Evolutionary conservation across 1,284 basidiomycete genomes (phyloP).

Genomic region (Flammula alnicola): DNA sequence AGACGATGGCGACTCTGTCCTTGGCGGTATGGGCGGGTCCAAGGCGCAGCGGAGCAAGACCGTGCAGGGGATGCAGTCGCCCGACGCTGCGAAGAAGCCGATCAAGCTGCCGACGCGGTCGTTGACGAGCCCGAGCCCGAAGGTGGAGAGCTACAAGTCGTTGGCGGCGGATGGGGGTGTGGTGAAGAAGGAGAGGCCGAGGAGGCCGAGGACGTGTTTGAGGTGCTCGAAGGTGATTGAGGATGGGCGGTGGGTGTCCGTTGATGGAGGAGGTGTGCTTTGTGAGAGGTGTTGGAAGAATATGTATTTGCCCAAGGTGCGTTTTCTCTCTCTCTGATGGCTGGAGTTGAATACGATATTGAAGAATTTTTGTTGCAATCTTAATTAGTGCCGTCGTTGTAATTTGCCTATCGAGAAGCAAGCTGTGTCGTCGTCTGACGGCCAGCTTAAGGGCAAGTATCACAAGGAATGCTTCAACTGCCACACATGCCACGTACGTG

Average conservation of each 20-base stretch:
- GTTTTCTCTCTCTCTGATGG: constrained; percentile 24
- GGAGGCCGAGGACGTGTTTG: constrained; percentile 57
- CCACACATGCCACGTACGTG: constrained; percentile 71
- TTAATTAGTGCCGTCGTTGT: constrained; percentile 78
- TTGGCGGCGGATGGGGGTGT: constrained; percentile 34
- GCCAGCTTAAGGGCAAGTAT: constrained; percentile 92
- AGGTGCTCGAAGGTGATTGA: constrained; percentile 73
- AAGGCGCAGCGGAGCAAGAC: constrained; percentile 47
- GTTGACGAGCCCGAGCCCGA: constrained; percentile 45
- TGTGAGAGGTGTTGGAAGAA: constrained; percentile 93
- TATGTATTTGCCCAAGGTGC: constrained; percentile 88
- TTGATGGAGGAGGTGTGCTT: constrained; percentile 76
- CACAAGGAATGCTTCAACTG: constrained; percentile 90
- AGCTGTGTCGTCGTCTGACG: constrained; percentile 89
- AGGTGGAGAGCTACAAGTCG: constrained; percentile 39
- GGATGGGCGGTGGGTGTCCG: constrained; percentile 79
- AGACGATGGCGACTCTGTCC: constrained; percentile 3
- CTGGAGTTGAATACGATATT: too few species aligned
- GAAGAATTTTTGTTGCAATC: not conserved
- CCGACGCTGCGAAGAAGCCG: constrained; percentile 40
- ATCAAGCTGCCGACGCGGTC: constrained; percentile 60
- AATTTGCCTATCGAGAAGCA: constrained; percentile 84
- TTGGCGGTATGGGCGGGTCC: constrained; percentile 13
- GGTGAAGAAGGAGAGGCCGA: constrained; percentile 30
- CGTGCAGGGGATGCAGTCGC: constrained; percentile 45